Evolutionary conservation across 2,329 filamentous ascomycete species (phyloP), one percentile per base, ranked within the genome.

Genomic region (Cladophialophora yegresii): DNA sequence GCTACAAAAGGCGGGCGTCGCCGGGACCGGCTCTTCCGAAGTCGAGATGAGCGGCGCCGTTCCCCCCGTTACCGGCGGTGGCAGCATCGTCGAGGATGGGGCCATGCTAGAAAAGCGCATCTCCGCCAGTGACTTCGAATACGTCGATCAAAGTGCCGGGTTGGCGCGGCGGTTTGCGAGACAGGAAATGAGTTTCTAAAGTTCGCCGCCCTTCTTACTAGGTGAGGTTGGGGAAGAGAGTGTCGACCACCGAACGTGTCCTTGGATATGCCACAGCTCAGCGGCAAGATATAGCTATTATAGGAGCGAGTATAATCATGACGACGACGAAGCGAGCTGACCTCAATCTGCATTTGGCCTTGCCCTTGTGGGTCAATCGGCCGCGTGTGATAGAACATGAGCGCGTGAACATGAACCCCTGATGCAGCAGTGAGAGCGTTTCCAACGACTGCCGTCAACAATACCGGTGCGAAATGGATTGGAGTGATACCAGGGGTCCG

Each of bases 11-110:
- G 62, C 56, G 5, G 36, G 49, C 28, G 16, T 58, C 20, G 20
- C 50, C 47, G 32, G 20, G 16, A 23, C n/a, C 13, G 47, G 47
- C 47, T 26, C 47, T 20, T 43, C 47, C 12, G 40, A 55, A 9
- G 30, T 50, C n/a, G 64, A 66, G 49, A 66, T 66, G 61, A 63
- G 54, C 40, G 60, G 60, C 3, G 64, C 59, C 10, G 47, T 66
- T 1, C 30, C 45, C 32, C 45, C 57, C 1, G 43, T 33, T 26
- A 30, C 36, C 13, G 55, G 36, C 16, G 63, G 59, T 16, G 28
- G 51, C 32, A 54, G 23, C 16, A n/a, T n/a, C 3, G 50, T 49
- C 28, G 54, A 54, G 20, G 60, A 61, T 12, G 60, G 60, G 3
- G 53, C 45, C 1, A 30, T 20, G 12, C 16, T 61, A 8, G 61